phyloP scores from a whole-genome alignment of 2,329 filamentous ascomycete genomes.

The Colletotrichum limetticola region DNA sequence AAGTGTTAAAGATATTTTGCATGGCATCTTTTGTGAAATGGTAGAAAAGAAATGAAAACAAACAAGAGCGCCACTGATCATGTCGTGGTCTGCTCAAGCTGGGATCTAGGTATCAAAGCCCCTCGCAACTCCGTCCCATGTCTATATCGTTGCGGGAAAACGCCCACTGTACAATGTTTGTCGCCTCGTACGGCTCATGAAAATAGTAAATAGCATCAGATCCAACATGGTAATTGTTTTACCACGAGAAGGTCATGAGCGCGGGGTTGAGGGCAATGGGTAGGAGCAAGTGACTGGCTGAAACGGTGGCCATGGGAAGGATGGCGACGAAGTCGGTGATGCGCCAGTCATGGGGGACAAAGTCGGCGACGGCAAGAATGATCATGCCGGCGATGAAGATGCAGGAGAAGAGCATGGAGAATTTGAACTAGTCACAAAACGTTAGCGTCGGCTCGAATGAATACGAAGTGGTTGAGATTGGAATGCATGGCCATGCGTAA shows the following conservation, averaged over 20 bases:
- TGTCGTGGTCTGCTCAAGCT: conserved; percentile 24
- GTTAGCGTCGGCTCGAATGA: conserved; percentile 20
- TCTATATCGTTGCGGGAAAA: conserved; percentile 31
- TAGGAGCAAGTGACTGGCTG: conserved; percentile 74
- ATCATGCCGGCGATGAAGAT: conserved; percentile 71
- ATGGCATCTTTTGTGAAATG: not conserved
- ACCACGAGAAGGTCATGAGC: conserved; percentile 84
- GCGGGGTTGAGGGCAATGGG: conserved; percentile 82
- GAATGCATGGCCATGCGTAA: conserved; percentile 40
- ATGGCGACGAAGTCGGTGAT: conserved; percentile 81
- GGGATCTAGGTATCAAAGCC: conserved; percentile 29
- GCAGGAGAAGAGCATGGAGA: conserved; percentile 71
- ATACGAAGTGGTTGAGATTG: not conserved
- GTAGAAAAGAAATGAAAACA: not conserved
- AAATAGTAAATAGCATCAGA: conserved; percentile 13
- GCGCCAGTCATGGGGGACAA: conserved; percentile 73
- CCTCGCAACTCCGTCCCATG: conserved; percentile 31
- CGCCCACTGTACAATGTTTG: conserved; percentile 22
- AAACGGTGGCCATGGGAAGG: conserved; percentile 78
- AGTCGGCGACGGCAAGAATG: conserved; percentile 70
- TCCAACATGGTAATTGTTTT: conserved; percentile 40
- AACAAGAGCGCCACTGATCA: conserved; percentile 6
- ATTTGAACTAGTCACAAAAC: conserved; percentile 69
- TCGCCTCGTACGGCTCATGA: conserved; percentile 19
- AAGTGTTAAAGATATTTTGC: conserved; percentile 6